Percentiles rank a stretch among this genome's conserved stretches.
Conservation (phyloP, 2,329 filamentous ascomycete species). For the Fusarium phyllophilum region DNA sequence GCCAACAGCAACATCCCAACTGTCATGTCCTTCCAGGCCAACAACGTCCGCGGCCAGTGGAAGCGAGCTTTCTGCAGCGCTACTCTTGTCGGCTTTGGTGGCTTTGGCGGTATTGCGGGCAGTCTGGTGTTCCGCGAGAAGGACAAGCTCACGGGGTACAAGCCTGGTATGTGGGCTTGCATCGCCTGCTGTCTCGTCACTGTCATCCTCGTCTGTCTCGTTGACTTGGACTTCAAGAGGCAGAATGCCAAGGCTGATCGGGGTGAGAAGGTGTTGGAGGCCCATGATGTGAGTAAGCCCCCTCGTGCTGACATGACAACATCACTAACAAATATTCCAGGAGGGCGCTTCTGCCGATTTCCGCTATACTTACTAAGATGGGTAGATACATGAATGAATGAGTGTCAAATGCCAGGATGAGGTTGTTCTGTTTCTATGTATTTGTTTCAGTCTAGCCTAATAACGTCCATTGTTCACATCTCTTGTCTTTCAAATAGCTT, state of each 20-base stretch:
- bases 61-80: slow-evolving; percentile 84
- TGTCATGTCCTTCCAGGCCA: slow-evolving; percentile 82
- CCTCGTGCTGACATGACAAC: background rate
- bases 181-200: slow-evolving; percentile 61
- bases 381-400: background rate
- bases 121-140: slow-evolving; percentile 75
- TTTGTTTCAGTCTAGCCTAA: slow-evolving; percentile 10
- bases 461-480: slow-evolving; percentile 12
- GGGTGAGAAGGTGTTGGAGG: slow-evolving; percentile 63
- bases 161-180: slow-evolving; percentile 65
- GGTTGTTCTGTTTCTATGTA: slow-evolving; percentile 5
- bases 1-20: slow-evolving; percentile 82
- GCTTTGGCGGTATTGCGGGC: slow-evolving; percentile 81
- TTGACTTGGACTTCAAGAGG: slow-evolving; percentile 54
- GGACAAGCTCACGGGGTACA: slow-evolving; percentile 62
- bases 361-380: slow-evolving; percentile 49
- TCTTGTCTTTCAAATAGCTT: background rate
- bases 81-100: slow-evolving; percentile 79
- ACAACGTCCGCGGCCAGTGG: slow-evolving; percentile 90
- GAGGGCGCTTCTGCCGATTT: slow-evolving; percentile 45
- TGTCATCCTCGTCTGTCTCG: slow-evolving; percentile 56
- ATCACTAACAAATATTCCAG: slow-evolving; percentile 33
- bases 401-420: background rate
- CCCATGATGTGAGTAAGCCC: slow-evolving; percentile 56
- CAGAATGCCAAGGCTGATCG: slow-evolving; percentile 63